Conservation (phyloP, 2,329 filamentous ascomycete genomes). For the Ustilaginoidea virens region DNA sequence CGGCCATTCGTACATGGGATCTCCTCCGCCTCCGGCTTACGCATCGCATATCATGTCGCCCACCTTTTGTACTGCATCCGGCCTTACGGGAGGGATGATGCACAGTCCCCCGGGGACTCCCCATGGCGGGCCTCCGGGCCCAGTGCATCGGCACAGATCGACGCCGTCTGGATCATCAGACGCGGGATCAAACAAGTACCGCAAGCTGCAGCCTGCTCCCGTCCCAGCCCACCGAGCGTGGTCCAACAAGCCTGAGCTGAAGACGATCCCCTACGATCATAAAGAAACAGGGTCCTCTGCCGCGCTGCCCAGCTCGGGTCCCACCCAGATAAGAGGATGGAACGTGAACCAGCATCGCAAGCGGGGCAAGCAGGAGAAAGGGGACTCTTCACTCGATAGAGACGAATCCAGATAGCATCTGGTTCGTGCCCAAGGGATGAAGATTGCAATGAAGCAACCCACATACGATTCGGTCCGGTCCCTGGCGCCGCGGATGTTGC, state of each 20-base stretch:
- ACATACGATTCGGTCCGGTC: slow-evolving; percentile 1
- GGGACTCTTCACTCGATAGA: slow-evolving; percentile 17
- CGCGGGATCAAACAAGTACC: slow-evolving; percentile 29
- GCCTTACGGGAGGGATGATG: slow-evolving; percentile 14
- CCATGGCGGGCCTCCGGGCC: slow-evolving; percentile 13
- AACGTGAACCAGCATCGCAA: slow-evolving; percentile 28
- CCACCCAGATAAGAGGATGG: slow-evolving; percentile 42
- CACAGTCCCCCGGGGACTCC: slow-evolving; percentile 21
- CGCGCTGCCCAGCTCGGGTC: slow-evolving; percentile 38
- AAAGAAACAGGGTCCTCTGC: slow-evolving; percentile 41
- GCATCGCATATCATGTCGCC: slow-evolving; percentile 19
- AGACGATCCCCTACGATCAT: slow-evolving; percentile 43
- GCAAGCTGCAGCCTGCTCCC: slow-evolving; percentile 43
- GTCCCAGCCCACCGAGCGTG: slow-evolving; percentile 35
- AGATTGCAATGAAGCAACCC: slow-evolving; percentile 5
- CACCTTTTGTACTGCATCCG: slow-evolving; percentile 17
- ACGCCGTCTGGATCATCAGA: slow-evolving; percentile 23
- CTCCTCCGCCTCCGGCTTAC: slow-evolving; percentile 16
- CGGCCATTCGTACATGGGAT: slow-evolving; percentile 16
- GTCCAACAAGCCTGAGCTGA: slow-evolving; percentile 33
- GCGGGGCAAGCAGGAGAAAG: slow-evolving; percentile 18
- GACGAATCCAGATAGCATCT: slow-evolving; percentile 23
- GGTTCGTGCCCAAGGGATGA: slow-evolving; percentile 11
- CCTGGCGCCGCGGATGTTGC: slow-evolving; percentile 3
- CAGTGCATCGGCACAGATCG: slow-evolving; percentile 19